These are phyloP conservation scores for Coemansia sp. DNA, from an alignment of 192 early-diverging fungal species.

Conservation along the genomic window DNA sequence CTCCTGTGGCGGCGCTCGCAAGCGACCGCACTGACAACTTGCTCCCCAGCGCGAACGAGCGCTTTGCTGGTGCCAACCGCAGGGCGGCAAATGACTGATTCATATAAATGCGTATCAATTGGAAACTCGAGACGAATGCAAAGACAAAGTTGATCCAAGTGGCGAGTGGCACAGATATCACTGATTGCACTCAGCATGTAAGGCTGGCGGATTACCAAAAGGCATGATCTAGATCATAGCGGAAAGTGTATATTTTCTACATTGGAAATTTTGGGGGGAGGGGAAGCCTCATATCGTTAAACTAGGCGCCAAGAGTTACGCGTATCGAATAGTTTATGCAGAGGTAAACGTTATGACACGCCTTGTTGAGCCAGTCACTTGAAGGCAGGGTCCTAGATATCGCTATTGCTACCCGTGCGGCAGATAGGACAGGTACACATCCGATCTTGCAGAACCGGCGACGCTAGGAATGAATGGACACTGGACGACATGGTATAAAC, in stretches of 20 bases:
- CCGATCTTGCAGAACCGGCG: constrained; percentile 21
- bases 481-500: neutral
- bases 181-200: neutral
- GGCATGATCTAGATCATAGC: neutral
- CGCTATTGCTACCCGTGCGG: constrained; percentile 36
- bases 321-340: neutral
- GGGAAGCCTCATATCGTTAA: neutral
- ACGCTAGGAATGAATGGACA: too few relatives aligned
- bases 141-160: neutral
- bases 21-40: neutral
- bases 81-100: constrained; percentile 39
- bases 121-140: neutral
- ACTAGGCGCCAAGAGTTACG: neutral
- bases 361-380: neutral
- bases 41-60: neutral
- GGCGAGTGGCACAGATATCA: neutral
- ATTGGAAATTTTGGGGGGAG: neutral
- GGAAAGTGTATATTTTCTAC: neutral
- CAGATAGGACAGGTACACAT: constrained; percentile 55
- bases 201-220: neutral
- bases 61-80: neutral
- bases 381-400: constrained; percentile 5
- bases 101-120: constrained; percentile 7
- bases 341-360: neutral
- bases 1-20: neutral